phyloP scores from a whole-genome alignment of 352 stramenopile genomes.

The Pythium guiyangense region DNA sequence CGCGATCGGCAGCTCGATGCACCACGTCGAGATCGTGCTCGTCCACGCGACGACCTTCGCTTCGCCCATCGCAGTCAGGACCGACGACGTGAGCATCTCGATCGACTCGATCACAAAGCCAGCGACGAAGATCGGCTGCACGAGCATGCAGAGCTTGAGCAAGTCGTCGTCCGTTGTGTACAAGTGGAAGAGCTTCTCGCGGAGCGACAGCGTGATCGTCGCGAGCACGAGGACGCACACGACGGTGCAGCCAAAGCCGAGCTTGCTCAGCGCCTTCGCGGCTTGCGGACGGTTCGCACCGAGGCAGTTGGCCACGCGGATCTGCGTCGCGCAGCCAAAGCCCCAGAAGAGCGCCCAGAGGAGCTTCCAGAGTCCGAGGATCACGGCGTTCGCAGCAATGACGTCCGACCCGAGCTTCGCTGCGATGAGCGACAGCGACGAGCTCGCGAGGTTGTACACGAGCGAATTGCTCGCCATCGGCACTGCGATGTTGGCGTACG shows the following conservation, averaged over 20 bases:
- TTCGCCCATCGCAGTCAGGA: conserved; percentile 48
- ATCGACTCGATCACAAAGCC: background rate
- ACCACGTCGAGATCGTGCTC: conserved; percentile 38
- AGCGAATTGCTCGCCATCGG: conserved; percentile 62
- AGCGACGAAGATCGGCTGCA: conserved; percentile 25
- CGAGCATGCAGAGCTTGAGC: conserved; percentile 37
- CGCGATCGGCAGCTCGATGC: conserved; percentile 40
- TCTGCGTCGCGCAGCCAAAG: too few relatives aligned
- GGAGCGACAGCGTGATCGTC: conserved; percentile 21
- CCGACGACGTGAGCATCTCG: conserved; percentile 17
- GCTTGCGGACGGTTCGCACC: conserved; percentile 61
- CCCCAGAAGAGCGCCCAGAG: too few relatives aligned
- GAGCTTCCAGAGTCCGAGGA: conserved; percentile 61
- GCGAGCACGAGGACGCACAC: conserved; percentile 42
- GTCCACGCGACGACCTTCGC: conserved; percentile 38
- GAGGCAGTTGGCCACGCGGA: too few relatives aligned
- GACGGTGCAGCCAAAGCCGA: conserved; percentile 61
- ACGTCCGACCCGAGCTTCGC: conserved; percentile 68
- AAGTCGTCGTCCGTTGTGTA: conserved; percentile 49
- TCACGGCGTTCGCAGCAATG: conserved; percentile 73
- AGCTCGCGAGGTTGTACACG: conserved; percentile 71
- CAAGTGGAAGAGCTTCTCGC: conserved; percentile 32
- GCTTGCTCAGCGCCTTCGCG: conserved; percentile 47
- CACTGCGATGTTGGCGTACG: conserved; percentile 60
- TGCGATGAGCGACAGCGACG: conserved; percentile 59